phyloP scores from a whole-genome alignment of 2,329 filamentous ascomycete species.

The Diaporthe vaccinii region DNA sequence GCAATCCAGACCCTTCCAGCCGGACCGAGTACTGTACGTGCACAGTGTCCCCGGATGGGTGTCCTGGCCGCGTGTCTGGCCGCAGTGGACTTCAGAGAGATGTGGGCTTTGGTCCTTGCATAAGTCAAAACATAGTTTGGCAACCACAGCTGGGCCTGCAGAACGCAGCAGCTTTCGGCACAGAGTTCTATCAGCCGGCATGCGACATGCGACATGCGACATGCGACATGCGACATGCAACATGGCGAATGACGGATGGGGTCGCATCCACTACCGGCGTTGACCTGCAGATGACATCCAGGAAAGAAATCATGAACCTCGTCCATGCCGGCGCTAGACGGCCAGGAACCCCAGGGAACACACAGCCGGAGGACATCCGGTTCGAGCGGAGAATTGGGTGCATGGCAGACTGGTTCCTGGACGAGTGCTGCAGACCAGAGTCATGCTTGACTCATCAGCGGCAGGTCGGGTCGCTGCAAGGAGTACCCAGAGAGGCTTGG shows the following conservation, averaged over 20 bases:
- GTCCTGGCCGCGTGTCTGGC: constrained; percentile 39
- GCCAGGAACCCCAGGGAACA: constrained; percentile 8
- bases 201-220: constrained; percentile 39
- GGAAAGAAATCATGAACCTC: constrained; percentile 11
- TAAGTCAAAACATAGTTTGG: constrained; percentile 19
- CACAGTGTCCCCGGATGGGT: constrained; percentile 16
- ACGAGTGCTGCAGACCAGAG: constrained; percentile 18
- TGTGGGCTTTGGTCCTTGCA: constrained; percentile 19
- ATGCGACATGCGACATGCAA: constrained; percentile 34
- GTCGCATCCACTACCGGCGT: constrained; percentile 36
- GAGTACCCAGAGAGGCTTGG: constrained; percentile 30
- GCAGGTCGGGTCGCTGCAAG: constrained; percentile 28
- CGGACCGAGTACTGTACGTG: constrained; percentile 7
- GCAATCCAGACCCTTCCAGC: constrained; percentile 10
- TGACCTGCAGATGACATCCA: constrained; percentile 32
- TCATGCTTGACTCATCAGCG: constrained; percentile 38
- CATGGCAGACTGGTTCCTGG: constrained; percentile 30
- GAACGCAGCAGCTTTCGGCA: constrained; percentile 34
- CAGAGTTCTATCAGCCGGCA: constrained; percentile 39
- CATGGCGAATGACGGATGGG: constrained; percentile 37
- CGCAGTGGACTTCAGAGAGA: constrained; percentile 35
- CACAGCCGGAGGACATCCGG: constrained; percentile 32
- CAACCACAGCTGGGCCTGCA: constrained; percentile 16
- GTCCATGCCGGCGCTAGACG: constrained; percentile 29
- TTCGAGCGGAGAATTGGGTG: constrained; percentile 38